A percentile compares a stretch with the other conserved stretches of the same genome.
Evolutionary conservation across 176 grass and related monocot species (phyloP).

Genomic region (Puccinellia tenuiflora): DNA sequence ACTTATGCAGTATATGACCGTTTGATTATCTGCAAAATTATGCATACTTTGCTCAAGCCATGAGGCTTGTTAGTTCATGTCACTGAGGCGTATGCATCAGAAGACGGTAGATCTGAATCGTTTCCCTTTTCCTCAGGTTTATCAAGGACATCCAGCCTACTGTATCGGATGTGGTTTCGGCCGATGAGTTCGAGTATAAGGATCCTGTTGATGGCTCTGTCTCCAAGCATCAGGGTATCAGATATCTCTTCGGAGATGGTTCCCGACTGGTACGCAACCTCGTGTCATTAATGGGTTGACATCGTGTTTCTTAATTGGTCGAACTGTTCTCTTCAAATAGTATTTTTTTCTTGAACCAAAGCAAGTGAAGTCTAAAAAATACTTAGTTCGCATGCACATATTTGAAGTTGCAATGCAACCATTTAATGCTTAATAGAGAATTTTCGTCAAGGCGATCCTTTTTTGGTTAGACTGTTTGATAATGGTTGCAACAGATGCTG

Average conservation of each 20-base stretch:
- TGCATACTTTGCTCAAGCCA: neutral
- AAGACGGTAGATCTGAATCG: neutral
- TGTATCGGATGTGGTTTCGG: slow-evolving; percentile 62
- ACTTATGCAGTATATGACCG: neutral
- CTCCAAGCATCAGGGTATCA: slow-evolving; percentile 88
- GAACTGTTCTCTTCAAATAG: neutral
- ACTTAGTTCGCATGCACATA: neutral
- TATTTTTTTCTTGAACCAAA: slow-evolving; percentile 11
- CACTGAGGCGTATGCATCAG: neutral
- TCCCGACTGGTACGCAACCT: slow-evolving; percentile 66
- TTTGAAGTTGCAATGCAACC: neutral
- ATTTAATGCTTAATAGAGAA: neutral
- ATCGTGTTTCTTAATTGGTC: neutral
- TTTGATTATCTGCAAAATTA: neutral
- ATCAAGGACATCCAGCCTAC: slow-evolving; percentile 68
- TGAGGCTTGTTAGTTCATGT: neutral
- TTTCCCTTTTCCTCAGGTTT: slow-evolving; percentile 48
- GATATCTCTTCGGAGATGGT: slow-evolving; percentile 88
- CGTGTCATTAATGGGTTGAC: neutral
- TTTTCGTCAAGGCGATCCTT: neutral
- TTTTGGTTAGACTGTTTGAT: neutral
- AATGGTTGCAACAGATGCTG: neutral
- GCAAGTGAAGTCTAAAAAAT: neutral
- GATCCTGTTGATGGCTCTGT: slow-evolving; percentile 97
- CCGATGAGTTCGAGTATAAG: slow-evolving; percentile 96